Percentiles rank a stretch among this genome's conserved stretches.
These are phyloP conservation scores for Yamadazyma insecticola DNA, from an alignment of 805 yeast genomes.

Conservation along the genomic window DNA sequence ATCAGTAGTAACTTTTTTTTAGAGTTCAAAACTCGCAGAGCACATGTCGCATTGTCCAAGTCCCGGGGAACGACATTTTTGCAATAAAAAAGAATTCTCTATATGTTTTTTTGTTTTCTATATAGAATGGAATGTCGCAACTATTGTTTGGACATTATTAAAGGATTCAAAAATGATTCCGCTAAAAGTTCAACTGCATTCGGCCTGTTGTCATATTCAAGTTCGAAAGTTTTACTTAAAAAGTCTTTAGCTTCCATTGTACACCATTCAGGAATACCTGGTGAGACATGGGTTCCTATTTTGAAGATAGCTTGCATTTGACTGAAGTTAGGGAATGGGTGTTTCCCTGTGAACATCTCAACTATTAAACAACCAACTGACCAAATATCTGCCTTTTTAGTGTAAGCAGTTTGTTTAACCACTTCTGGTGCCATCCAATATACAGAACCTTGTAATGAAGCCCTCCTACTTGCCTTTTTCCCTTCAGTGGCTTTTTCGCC, in stretches of 20 bases:
- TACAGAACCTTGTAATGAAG: constrained; percentile 87
- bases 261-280: constrained; percentile 72
- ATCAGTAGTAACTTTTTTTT: too few relatives aligned
- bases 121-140: too few relatives aligned
- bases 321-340: constrained; percentile 91
- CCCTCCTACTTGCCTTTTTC: constrained; percentile 46
- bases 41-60: too few relatives aligned
- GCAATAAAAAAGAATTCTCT: too few relatives aligned
- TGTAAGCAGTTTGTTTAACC: constrained; percentile 86
- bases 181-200: constrained; percentile 63
- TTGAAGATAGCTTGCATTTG: constrained; percentile 97
- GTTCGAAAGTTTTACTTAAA: constrained; percentile 60
- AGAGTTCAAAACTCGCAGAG: too few relatives aligned
- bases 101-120: too few relatives aligned
- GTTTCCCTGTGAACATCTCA: constrained; percentile 94
- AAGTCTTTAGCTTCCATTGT: constrained; percentile 67
- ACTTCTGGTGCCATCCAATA: constrained; percentile 99
- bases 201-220: constrained; percentile 72
- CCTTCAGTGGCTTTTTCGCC: constrained; percentile 5
- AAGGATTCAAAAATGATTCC: constrained; percentile 56
- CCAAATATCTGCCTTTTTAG: constrained; percentile 95
- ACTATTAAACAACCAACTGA: constrained; percentile 90
- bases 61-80: too few relatives aligned
- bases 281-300: constrained; percentile 81
- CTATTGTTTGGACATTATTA: constrained; percentile 37